Evolutionary conservation across 73 alveolate genomes (phyloP).

Genomic region (Paramecium octaurelia): DNA sequence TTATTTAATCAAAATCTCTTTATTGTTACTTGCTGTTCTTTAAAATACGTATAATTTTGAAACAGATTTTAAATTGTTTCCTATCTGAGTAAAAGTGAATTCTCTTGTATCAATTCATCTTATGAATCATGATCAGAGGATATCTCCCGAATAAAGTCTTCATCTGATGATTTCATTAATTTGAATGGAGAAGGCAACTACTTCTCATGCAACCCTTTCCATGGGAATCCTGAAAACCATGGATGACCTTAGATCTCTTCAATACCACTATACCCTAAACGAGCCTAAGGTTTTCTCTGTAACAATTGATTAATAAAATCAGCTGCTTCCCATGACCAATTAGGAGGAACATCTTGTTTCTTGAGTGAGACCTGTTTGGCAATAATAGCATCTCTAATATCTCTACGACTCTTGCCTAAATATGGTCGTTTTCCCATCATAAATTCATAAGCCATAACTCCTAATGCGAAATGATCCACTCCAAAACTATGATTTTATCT

Average conservation of each 20-base stretch:
- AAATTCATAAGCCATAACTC: constrained; percentile 78
- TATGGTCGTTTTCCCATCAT: constrained; percentile 91
- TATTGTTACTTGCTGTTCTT: neutral
- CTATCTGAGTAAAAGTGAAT: neutral
- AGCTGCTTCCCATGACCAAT: constrained; percentile 91
- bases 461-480: constrained; percentile 80
- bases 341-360: constrained; percentile 79
- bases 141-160: neutral
- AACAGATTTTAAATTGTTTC: neutral
- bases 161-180: constrained; percentile 38
- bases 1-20: neutral
- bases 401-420: constrained; percentile 73
- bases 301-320: constrained; percentile 84
- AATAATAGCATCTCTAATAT: constrained; percentile 75
- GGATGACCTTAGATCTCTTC: constrained; percentile 89
- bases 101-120: neutral
- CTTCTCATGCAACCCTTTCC: constrained; percentile 77
- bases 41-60: neutral
- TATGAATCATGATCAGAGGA: constrained; percentile 43
- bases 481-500: constrained; percentile 83
- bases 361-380: constrained; percentile 80
- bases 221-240: constrained; percentile 89
- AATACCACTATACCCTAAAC: constrained; percentile 90
- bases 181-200: constrained; percentile 75
- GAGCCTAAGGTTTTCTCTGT: constrained; percentile 82